phyloP scores from a whole-genome alignment of 106 monocot genomes.

The Apostasia shenzhenica region DNA sequence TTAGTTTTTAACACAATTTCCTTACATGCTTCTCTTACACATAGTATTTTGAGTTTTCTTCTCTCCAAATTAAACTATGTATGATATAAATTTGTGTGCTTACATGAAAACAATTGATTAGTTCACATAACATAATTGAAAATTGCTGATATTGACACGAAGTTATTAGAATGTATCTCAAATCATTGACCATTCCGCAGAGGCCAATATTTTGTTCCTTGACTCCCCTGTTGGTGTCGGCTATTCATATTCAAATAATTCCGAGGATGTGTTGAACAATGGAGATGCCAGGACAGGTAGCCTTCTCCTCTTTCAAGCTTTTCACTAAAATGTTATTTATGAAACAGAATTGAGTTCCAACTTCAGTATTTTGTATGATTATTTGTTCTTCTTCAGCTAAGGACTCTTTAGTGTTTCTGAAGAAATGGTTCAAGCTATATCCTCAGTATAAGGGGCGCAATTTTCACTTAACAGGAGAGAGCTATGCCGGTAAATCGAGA shows the following conservation, averaged over 20 bases:
- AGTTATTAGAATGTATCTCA: background rate
- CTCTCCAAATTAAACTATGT: background rate
- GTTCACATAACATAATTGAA: background rate
- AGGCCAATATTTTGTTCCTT: constrained; percentile 83
- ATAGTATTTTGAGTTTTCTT: background rate
- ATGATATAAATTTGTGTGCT: background rate
- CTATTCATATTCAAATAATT: constrained; percentile 86
- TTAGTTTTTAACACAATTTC: background rate
- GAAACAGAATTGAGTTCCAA: too few relatives aligned
- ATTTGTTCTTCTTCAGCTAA: constrained; percentile 38
- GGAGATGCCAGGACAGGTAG: constrained; percentile 89
- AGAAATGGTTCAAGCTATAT: constrained; percentile 75
- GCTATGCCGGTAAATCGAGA: constrained; percentile 66
- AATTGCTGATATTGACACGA: background rate
- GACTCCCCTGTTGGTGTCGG: constrained; percentile 98
- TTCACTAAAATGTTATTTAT: background rate
- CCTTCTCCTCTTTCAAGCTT: constrained; percentile 3
- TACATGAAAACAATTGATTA: background rate
- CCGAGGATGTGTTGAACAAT: constrained; percentile 61
- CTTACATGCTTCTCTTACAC: background rate
- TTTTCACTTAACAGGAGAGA: constrained; percentile 90
- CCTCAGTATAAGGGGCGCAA: constrained; percentile 76
- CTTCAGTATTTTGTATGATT: background rate
- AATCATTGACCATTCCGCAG: constrained; percentile 33
- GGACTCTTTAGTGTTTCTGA: constrained; percentile 78